Conservation (phyloP, 2,329 filamentous ascomycete genomes). For the Colletotrichum tanaceti region DNA sequence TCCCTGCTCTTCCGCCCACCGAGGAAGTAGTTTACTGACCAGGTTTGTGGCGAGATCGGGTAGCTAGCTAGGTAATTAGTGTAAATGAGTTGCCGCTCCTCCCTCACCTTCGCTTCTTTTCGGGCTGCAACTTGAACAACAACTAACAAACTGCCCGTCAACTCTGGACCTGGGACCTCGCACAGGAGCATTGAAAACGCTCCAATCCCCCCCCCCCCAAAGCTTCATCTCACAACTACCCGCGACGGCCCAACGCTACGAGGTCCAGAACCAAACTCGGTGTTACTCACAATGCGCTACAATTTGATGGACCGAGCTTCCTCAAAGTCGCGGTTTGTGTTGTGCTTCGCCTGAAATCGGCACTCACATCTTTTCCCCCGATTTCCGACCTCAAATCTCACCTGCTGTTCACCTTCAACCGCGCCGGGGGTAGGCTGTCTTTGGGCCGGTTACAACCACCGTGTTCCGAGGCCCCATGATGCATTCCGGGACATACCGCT, state of each 20-base stretch:
- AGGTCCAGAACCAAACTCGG: not conserved
- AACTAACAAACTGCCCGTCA: not conserved
- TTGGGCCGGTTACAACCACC: constrained; percentile 25
- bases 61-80: constrained; percentile 4
- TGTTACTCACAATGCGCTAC: not conserved
- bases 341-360: not conserved
- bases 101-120: constrained; percentile 30
- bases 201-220: constrained; percentile 13
- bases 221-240: constrained; percentile 25
- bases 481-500: constrained; percentile 36
- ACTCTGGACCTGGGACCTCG: not conserved
- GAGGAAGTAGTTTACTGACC: not conserved
- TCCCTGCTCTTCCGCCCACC: constrained; percentile 37
- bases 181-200: constrained; percentile 6
- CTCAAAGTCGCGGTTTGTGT: not conserved
- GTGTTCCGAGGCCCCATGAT: constrained; percentile 26
- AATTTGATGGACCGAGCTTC: not conserved
- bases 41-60: constrained; percentile 18
- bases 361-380: not conserved
- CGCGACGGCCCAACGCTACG: constrained; percentile 23
- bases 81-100: constrained; percentile 20
- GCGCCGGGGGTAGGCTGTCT: constrained; percentile 9
- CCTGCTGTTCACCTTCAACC: constrained; percentile 21
- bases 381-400: constrained; percentile 5
- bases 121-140: constrained; percentile 10